Percentiles rank a stretch among this genome's conserved stretches.
These are phyloP conservation scores for Citrus glauca DNA, from an alignment of 345 rosid genomes.

Conservation along the genomic window DNA sequence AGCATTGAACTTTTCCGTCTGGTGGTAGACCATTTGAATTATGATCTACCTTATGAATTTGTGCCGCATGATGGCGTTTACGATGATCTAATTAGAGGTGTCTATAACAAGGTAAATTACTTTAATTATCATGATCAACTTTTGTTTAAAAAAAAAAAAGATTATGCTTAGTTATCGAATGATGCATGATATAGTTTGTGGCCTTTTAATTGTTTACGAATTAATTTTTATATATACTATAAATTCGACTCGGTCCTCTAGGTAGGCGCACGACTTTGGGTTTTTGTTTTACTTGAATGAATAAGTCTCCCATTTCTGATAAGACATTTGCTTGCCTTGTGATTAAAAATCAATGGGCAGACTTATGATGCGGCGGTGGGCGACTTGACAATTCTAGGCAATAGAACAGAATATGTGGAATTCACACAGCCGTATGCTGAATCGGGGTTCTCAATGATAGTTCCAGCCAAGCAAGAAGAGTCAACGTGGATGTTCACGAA, in stretches of 20 bases:
- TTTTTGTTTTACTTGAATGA: too few relatives aligned
- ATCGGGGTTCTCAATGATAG: conserved; percentile 46
- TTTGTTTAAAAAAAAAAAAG: not conserved
- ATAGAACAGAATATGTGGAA: conserved; percentile 33
- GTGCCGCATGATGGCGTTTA: conserved; percentile 17
- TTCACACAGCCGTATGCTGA: conserved; percentile 48
- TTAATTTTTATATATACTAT: too few relatives aligned
- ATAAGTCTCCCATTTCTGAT: not conserved
- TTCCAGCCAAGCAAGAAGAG: conserved; percentile 17
- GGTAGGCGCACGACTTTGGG: too few relatives aligned
- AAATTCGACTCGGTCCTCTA: not conserved
- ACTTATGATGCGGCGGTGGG: conserved; percentile 36
- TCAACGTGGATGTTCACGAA: conserved; percentile 35
- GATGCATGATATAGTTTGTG: too few relatives aligned
- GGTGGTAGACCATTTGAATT: not conserved
- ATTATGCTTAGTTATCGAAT: not conserved
- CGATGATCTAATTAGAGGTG: conserved; percentile 24
- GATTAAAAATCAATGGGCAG: conserved; percentile 10
- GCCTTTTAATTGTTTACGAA: too few relatives aligned
- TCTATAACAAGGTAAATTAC: conserved; percentile 35
- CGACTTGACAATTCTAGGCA: conserved; percentile 41
- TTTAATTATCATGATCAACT: not conserved
- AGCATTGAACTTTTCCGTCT: conserved; percentile 28
- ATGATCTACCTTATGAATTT: conserved; percentile 19
- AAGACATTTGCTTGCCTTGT: conserved; percentile 3